Percentiles rank a stretch among this genome's conserved stretches.
Conservation (phyloP, 2,329 filamentous ascomycete genomes). For the Dendryphion nanum region DNA sequence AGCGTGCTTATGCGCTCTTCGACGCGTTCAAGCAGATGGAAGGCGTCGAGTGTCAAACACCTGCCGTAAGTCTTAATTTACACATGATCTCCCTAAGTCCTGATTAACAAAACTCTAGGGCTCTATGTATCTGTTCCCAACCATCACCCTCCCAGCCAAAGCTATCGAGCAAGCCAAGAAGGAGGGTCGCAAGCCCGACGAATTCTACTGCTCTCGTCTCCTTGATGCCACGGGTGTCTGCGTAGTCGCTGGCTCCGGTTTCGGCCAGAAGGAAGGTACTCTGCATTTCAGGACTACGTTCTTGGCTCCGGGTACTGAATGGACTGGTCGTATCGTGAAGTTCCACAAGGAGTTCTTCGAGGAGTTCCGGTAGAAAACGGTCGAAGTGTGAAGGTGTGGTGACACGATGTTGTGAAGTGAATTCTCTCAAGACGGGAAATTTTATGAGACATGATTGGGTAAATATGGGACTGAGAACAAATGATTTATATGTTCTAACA, state of each 20-base stretch:
- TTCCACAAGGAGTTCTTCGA: conserved; percentile 93
- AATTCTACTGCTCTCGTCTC: conserved; percentile 89
- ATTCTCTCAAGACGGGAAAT: too few relatives aligned
- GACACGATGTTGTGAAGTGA: too few relatives aligned
- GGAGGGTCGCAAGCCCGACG: conserved; percentile 75
- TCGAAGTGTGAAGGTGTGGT: too few relatives aligned
- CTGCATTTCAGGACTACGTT: conserved; percentile 97
- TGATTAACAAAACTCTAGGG: conserved; percentile 53
- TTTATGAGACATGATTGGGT: too few relatives aligned
- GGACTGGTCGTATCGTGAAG: conserved; percentile 81
- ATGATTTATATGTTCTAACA: too few relatives aligned
- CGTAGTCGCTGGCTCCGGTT: conserved; percentile 87
- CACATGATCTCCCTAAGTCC: background rate
- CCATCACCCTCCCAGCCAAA: conserved; percentile 75
- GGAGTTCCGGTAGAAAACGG: conserved; percentile 62
- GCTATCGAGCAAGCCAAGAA: conserved; percentile 72
- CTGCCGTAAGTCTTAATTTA: conserved; percentile 54
- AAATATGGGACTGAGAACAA: too few relatives aligned
- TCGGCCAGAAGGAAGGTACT: conserved; percentile 88
- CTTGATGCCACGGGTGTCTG: conserved; percentile 94
- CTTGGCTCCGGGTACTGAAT: conserved; percentile 91
- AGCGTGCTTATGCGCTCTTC: conserved; percentile 82
- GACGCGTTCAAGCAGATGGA: conserved; percentile 93
- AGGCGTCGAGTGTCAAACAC: conserved; percentile 84
- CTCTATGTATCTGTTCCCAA: conserved; percentile 98